These are phyloP conservation scores for Hippophae rhamnoides DNA, from an alignment of 306 rosid species.

Conservation along the genomic window DNA sequence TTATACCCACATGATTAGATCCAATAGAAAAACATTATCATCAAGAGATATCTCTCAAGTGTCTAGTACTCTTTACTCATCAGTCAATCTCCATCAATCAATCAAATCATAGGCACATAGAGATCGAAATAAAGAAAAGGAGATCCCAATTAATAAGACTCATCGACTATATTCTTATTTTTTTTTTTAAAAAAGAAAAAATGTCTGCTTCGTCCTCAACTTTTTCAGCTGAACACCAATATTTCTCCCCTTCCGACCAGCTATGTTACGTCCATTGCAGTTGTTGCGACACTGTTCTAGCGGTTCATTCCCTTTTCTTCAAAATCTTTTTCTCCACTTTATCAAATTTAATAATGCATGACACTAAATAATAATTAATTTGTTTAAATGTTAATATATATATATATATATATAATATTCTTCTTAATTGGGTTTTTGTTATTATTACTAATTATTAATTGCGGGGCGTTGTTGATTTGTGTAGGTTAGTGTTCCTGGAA, in stretches of 20 bases:
- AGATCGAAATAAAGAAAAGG: neutral
- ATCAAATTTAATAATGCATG: too few relatives aligned
- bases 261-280: conserved; percentile 96
- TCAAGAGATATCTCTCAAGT: conserved; percentile 10
- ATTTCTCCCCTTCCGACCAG: conserved; percentile 77
- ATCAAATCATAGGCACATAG: conserved; percentile 41
- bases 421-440: neutral
- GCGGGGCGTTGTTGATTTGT: neutral
- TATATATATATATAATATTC: too few relatives aligned
- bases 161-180: too few relatives aligned
- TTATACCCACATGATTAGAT: conserved; percentile 17
- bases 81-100: conserved; percentile 87
- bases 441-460: neutral
- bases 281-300: conserved; percentile 91
- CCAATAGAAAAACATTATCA: conserved; percentile 30
- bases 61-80: conserved; percentile 43
- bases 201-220: conserved; percentile 67
- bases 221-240: conserved; percentile 62
- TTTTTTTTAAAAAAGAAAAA: conserved; percentile 1
- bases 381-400: too few relatives aligned
- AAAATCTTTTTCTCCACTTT: neutral
- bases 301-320: conserved; percentile 28
- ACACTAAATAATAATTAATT: too few relatives aligned
- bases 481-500: conserved; percentile 88
- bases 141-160: neutral